These are phyloP conservation scores for Microthyrium microscopicum DNA, from an alignment of 2,329 filamentous ascomycete genomes.

Conservation along the genomic window DNA sequence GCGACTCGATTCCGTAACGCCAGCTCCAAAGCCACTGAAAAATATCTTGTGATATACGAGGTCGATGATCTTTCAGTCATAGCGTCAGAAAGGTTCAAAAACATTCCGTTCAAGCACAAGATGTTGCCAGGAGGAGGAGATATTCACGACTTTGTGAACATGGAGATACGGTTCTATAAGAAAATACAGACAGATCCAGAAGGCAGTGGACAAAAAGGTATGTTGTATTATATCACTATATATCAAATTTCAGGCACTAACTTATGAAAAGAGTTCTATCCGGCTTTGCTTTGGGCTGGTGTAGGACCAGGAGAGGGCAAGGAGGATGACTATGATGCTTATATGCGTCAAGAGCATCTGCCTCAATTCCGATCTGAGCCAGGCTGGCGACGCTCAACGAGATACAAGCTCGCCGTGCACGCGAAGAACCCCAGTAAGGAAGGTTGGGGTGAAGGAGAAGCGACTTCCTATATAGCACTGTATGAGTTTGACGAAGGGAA, in stretches of 20 bases:
- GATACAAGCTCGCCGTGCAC: slow-evolving; percentile 12
- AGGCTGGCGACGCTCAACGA: slow-evolving; percentile 14
- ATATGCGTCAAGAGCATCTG: slow-evolving; percentile 19
- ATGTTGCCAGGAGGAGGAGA: slow-evolving; percentile 10
- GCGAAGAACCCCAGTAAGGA: slow-evolving; percentile 6
- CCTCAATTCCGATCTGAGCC: slow-evolving; percentile 17
- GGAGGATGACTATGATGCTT: slow-evolving; percentile 15
- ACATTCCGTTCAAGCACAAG: slow-evolving; percentile 11
- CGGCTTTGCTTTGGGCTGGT: slow-evolving; percentile 14
- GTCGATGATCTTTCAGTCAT: slow-evolving; percentile 12
- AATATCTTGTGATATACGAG: slow-evolving; percentile 14
- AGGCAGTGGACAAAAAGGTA: slow-evolving; percentile 12
- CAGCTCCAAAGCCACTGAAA: slow-evolving; percentile 11
- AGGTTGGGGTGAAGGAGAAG: not conserved
- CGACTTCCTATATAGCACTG: slow-evolving; percentile 14
- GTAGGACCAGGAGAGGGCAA: slow-evolving; percentile 14
- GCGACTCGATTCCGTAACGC: slow-evolving; percentile 14
- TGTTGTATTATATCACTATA: not conserved
- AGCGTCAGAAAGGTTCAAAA: slow-evolving; percentile 11
- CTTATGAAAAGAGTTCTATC: slow-evolving; percentile 10
- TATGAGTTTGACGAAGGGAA: slow-evolving; percentile 17
- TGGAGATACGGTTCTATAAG: slow-evolving; percentile 13
- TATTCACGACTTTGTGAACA: slow-evolving; percentile 12
- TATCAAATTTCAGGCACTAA: not conserved
- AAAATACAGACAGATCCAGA: slow-evolving; percentile 12